Percentiles rank a stretch among this genome's conserved stretches.
Conservation (phyloP, 2,329 filamentous ascomycete species). For the Stachybotrys chlorohalonatus region DNA sequence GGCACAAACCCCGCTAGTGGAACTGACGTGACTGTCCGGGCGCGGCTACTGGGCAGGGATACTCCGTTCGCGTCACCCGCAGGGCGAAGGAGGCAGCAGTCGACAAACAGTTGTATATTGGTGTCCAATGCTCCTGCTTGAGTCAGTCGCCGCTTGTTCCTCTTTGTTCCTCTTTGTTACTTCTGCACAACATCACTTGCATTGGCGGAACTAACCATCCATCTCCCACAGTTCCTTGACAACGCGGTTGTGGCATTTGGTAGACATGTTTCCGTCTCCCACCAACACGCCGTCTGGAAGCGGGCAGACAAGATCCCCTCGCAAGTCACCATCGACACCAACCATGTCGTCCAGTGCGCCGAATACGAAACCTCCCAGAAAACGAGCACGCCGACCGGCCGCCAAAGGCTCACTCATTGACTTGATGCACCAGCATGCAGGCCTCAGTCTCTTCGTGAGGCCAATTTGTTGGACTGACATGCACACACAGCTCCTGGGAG, state of each 20-base stretch:
- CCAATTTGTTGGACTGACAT: conserved; percentile 48
- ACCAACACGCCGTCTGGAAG: conserved; percentile 5
- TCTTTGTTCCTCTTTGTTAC: background rate
- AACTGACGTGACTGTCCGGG: background rate
- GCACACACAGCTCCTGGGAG: conserved; percentile 38
- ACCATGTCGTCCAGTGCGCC: background rate
- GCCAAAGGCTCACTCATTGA: conserved; percentile 42
- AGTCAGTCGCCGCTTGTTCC: background rate
- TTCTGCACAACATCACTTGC: background rate
- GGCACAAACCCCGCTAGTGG: background rate
- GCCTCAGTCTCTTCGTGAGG: conserved; percentile 37
- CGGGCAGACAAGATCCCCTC: conserved; percentile 2
- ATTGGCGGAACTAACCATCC: conserved; percentile 5
- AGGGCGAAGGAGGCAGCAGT: background rate
- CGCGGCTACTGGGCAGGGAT: background rate
- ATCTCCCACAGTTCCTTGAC: conserved; percentile 9
- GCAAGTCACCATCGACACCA: background rate
- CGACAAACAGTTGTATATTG: background rate
- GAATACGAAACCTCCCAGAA: conserved; percentile 5
- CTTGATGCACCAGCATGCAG: conserved; percentile 38
- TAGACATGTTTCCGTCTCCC: conserved; percentile 16
- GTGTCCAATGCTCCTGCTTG: background rate
- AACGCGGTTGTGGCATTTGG: conserved; percentile 13
- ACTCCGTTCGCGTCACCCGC: background rate
- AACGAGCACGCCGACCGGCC: conserved; percentile 26